phyloP scores from a whole-genome alignment of 2,329 filamentous ascomycete species.

The Bipolaris victoriae region DNA sequence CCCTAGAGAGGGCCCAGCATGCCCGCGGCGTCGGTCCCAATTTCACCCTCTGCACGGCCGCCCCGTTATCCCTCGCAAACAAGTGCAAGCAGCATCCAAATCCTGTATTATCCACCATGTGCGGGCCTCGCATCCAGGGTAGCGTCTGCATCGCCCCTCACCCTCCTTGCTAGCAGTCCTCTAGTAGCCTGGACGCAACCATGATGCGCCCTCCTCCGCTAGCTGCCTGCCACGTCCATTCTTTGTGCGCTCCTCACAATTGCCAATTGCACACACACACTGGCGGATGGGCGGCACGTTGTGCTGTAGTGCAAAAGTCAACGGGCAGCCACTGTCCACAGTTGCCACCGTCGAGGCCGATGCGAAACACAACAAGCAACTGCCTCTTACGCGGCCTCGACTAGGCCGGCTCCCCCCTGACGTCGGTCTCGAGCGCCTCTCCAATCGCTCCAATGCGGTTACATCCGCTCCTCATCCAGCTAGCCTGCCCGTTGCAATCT shows the following conservation, averaged over 20 bases:
- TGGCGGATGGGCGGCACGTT: neutral
- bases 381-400: slow-evolving; percentile 18
- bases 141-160: slow-evolving; percentile 11
- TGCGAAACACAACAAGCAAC: slow-evolving; percentile 17
- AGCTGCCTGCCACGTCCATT: slow-evolving; percentile 3
- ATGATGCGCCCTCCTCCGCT: slow-evolving; percentile 4
- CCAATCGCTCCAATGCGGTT: slow-evolving; percentile 17
- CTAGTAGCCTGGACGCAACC: slow-evolving; percentile 2
- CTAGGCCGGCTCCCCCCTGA: slow-evolving; percentile 9
- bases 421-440: slow-evolving; percentile 6
- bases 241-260: neutral
- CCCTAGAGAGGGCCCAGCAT: neutral
- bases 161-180: slow-evolving; percentile 2
- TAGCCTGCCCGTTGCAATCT: slow-evolving; percentile 19
- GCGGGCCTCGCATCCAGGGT: slow-evolving; percentile 2
- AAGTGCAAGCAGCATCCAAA: neutral
- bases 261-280: neutral
- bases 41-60: slow-evolving; percentile 5
- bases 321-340: neutral
- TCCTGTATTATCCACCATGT: neutral
- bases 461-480: slow-evolving; percentile 5
- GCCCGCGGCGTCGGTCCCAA: slow-evolving; percentile 7
- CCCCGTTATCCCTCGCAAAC: neutral
- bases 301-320: neutral
- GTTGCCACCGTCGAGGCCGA: slow-evolving; percentile 5